Conservation (phyloP, 805 yeast species). For the Hanseniaspora nectarophila region DNA sequence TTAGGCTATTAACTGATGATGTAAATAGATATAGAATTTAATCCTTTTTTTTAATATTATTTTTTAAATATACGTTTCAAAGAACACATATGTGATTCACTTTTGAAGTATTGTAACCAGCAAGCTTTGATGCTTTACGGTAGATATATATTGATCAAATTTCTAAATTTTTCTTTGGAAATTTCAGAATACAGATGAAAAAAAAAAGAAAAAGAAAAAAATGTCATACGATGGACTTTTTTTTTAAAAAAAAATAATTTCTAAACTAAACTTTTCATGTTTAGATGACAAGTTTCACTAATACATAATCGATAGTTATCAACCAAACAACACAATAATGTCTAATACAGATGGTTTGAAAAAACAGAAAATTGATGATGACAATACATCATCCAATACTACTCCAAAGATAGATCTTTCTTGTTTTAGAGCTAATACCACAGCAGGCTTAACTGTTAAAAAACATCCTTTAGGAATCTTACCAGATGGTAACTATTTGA, state of each 20-base stretch:
- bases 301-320: neutral
- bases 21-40: too few species aligned
- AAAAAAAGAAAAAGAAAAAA: neutral
- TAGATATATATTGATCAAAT: neutral
- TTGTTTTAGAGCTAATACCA: conserved; percentile 14
- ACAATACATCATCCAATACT: neutral
- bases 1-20: too few species aligned
- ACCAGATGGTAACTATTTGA: conserved; percentile 59
- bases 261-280: too few species aligned
- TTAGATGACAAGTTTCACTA: too few species aligned
- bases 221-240: neutral
- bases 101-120: too few species aligned
- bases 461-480: conserved; percentile 62
- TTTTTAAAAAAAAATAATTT: too few species aligned
- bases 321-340: neutral
- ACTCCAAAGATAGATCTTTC: conserved; percentile 12
- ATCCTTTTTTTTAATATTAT: too few species aligned
- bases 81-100: too few species aligned
- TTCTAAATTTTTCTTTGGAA: neutral
- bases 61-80: too few species aligned
- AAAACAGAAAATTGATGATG: neutral
- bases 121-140: neutral
- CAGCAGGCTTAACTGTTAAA: conserved; percentile 25
- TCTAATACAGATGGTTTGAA: neutral
- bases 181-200: neutral